These are phyloP conservation scores for Vitis hybrid DNA, from an alignment of 177 flowering plant genomes.

Conservation along the genomic window DNA sequence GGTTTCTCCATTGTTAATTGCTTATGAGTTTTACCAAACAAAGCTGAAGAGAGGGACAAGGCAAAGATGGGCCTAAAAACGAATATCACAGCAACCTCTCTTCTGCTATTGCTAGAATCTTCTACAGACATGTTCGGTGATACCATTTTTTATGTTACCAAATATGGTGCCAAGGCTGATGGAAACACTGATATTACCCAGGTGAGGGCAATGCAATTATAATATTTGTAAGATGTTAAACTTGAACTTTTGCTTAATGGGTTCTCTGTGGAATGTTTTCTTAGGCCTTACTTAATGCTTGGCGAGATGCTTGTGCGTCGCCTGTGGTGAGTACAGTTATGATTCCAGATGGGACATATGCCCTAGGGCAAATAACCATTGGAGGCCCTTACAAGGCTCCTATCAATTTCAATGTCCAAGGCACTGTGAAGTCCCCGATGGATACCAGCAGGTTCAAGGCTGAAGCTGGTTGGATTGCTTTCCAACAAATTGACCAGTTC, in stretches of 20 bases:
- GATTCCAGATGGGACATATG: slow-evolving; percentile 22
- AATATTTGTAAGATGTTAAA: slow-evolving; percentile 2
- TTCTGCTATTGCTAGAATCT: background rate
- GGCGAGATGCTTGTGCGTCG: slow-evolving; percentile 40
- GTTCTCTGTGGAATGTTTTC: background rate
- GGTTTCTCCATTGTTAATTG: too few relatives aligned
- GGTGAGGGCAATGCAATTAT: background rate
- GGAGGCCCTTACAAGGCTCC: slow-evolving; percentile 27
- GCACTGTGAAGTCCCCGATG: slow-evolving; percentile 11
- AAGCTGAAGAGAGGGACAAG: background rate
- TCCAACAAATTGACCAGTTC: slow-evolving; percentile 11
- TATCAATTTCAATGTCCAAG: slow-evolving; percentile 16
- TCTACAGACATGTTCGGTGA: too few relatives aligned
- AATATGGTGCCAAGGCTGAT: slow-evolving; percentile 11
- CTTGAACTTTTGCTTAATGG: background rate
- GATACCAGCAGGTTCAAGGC: background rate
- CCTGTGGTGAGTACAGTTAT: slow-evolving; percentile 12
- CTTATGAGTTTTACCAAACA: background rate
- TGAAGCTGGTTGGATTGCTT: slow-evolving; percentile 21
- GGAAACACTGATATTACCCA: slow-evolving; percentile 5
- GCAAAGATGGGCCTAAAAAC: background rate
- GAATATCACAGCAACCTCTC: background rate
- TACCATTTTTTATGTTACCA: slow-evolving; percentile 7
- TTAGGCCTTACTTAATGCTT: slow-evolving; percentile 40
- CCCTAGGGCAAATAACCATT: background rate